Conservation (phyloP, 768 basidiomycete species). For the Lactarius deliciosus region DNA sequence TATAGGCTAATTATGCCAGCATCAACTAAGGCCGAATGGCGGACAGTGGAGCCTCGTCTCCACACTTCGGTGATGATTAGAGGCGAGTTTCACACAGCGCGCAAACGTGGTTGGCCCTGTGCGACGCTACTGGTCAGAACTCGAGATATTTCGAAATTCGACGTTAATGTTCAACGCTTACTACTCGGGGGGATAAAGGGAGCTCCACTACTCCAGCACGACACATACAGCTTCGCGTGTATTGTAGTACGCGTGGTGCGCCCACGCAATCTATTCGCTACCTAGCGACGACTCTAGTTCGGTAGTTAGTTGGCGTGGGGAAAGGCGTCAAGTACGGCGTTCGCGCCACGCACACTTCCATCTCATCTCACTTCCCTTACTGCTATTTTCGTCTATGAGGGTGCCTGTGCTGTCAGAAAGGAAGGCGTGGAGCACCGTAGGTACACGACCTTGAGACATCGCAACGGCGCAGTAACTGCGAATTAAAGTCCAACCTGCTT, state of each 20-base stretch:
- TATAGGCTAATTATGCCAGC: not conserved
- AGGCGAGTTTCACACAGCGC: not conserved
- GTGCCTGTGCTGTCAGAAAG: not conserved
- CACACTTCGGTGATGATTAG: not conserved
- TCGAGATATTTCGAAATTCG: not conserved
- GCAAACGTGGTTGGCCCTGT: not conserved
- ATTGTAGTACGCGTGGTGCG: not conserved
- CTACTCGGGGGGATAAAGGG: not conserved
- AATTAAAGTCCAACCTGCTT: not conserved
- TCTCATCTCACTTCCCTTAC: not conserved
- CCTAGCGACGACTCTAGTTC: not conserved
- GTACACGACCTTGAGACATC: not conserved
- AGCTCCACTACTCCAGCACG: not conserved
- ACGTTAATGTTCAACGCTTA: not conserved
- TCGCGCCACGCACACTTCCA: not conserved
- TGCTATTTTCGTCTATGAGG: not conserved
- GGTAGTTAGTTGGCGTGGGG: not conserved
- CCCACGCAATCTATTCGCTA: not conserved
- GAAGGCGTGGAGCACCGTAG: not conserved
- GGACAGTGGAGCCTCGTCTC: not conserved
- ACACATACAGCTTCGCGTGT: not conserved
- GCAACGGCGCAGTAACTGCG: not conserved
- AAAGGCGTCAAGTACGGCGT: not conserved
- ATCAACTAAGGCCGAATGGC: not conserved
- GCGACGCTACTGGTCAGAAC: not conserved